Conservation (phyloP, 768 basidiomycete species). For the Termitomyces sp. region DNA sequence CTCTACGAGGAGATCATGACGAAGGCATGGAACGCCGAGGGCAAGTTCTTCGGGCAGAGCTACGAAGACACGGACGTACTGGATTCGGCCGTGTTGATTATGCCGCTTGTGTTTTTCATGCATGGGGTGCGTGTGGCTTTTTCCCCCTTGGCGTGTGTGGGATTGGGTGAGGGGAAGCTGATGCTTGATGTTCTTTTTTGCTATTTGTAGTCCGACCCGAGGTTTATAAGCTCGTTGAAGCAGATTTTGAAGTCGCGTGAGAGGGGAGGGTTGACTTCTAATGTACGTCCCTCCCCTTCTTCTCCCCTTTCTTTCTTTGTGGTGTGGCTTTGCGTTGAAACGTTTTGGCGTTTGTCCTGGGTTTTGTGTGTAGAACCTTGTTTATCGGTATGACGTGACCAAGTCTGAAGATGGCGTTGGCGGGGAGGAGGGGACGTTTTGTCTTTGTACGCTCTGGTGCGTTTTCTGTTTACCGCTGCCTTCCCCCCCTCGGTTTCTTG, state of each 20-base stretch:
- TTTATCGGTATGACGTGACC: slow-evolving; percentile 83
- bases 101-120: slow-evolving; percentile 92
- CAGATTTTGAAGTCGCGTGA: slow-evolving; percentile 83
- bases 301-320: too few species aligned
- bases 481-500: not conserved
- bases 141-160: not conserved
- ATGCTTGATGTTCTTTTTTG: not conserved
- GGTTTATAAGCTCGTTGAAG: slow-evolving; percentile 82
- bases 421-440: slow-evolving; percentile 94
- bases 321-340: not conserved
- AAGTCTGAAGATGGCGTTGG: slow-evolving; percentile 92
- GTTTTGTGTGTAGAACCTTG: slow-evolving; percentile 49
- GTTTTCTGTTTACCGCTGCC: slow-evolving; percentile 7
- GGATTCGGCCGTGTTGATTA: slow-evolving; percentile 86
- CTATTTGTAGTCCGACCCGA: slow-evolving; percentile 68
- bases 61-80: slow-evolving; percentile 82
- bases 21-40: slow-evolving; percentile 75
- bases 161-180: slow-evolving; percentile 3
- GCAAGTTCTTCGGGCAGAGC: slow-evolving; percentile 75
- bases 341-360: too few species aligned
- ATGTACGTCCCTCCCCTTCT: slow-evolving; percentile 36
- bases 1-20: slow-evolving; percentile 93
- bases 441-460: slow-evolving; percentile 79
- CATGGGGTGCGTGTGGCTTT: slow-evolving; percentile 53
- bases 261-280: slow-evolving; percentile 86